Percentiles rank a stretch among this genome's conserved stretches.
Evolutionary conservation across 108 stramenopile species (phyloP).

Genomic region (Schizochytrium sp.): DNA sequence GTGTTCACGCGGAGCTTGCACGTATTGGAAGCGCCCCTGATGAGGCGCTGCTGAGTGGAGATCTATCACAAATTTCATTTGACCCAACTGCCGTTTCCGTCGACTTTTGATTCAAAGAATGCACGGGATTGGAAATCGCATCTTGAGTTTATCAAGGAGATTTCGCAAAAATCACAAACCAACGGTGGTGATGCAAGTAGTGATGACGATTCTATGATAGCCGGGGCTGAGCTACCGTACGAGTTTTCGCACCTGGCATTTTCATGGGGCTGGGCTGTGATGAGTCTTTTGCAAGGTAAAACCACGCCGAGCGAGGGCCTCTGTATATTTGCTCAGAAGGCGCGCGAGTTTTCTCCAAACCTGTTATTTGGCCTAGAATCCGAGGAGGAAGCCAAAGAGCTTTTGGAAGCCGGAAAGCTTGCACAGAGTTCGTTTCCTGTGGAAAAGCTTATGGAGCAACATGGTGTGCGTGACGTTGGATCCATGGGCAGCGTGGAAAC

Average conservation of each 20-base stretch:
- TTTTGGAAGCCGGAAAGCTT: neutral
- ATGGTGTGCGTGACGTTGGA: slow-evolving; percentile 39
- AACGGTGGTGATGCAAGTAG: neutral
- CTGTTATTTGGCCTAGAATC: neutral
- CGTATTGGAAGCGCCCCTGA: neutral
- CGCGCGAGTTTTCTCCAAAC: neutral
- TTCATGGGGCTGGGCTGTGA: slow-evolving; percentile 13
- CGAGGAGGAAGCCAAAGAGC: neutral
- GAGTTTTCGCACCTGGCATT: slow-evolving; percentile 4
- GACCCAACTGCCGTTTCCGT: slow-evolving; percentile 36
- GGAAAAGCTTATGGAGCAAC: slow-evolving; percentile 8
- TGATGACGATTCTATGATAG: neutral
- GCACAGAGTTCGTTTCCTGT: slow-evolving; percentile 48
- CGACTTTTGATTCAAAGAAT: neutral
- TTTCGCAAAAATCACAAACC: neutral
- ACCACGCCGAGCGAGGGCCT: neutral
- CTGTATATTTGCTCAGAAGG: neutral
- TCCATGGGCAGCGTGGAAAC: slow-evolving; percentile 35
- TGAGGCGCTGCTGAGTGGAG: neutral
- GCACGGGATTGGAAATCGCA: slow-evolving; percentile 8
- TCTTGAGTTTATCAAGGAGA: neutral
- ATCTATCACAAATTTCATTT: neutral
- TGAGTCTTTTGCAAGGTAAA: neutral
- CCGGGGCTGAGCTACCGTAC: neutral
- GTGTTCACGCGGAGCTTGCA: neutral